Percentiles rank a stretch among this genome's conserved stretches.
Evolutionary conservation across 768 basidiomycete species (phyloP).

Genomic region (Daedaleopsis sinensis): DNA sequence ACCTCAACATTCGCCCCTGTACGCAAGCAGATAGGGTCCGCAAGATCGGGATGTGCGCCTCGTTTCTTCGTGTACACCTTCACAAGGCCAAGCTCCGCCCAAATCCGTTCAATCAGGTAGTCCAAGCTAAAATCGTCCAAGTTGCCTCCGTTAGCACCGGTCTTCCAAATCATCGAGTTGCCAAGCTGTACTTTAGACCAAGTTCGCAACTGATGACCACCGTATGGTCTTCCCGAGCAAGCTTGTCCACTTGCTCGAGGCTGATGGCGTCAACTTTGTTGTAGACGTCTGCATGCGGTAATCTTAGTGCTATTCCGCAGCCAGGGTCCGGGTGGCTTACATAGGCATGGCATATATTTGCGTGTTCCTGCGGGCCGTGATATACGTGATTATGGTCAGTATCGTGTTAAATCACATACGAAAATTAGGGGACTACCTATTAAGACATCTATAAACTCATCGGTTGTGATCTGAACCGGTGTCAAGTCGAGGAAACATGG

Average conservation of each 20-base stretch:
- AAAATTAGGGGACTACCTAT: conserved; percentile 56
- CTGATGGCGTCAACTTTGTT: conserved; percentile 95
- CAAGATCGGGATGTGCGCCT: conserved; percentile 89
- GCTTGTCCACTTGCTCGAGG: conserved; percentile 79
- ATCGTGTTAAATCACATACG: neutral
- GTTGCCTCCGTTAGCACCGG: conserved; percentile 7
- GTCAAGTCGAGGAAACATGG: conserved; percentile 10
- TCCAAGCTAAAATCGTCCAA: conserved; percentile 51
- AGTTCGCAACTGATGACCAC: conserved; percentile 98
- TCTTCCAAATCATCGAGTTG: neutral
- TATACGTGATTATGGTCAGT: neutral
- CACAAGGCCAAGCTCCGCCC: conserved; percentile 78
- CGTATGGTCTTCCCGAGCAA: conserved; percentile 79
- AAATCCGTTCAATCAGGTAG: conserved; percentile 76
- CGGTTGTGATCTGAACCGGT: conserved; percentile 75
- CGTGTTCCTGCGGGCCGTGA: conserved; percentile 62
- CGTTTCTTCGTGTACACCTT: conserved; percentile 98
- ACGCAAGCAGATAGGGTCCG: conserved; percentile 88
- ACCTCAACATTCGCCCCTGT: conserved; percentile 94
- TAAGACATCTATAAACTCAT: conserved; percentile 98
- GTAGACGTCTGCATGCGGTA: conserved; percentile 68
- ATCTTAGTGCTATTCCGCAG: conserved; percentile 6
- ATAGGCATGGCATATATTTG: conserved; percentile 94
- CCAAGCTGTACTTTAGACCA: conserved; percentile 70
- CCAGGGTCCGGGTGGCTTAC: conserved; percentile 43